These are phyloP conservation scores for Xylaria grammica DNA, from an alignment of 495 filamentous ascomycete genomes.

Conservation along the genomic window DNA sequence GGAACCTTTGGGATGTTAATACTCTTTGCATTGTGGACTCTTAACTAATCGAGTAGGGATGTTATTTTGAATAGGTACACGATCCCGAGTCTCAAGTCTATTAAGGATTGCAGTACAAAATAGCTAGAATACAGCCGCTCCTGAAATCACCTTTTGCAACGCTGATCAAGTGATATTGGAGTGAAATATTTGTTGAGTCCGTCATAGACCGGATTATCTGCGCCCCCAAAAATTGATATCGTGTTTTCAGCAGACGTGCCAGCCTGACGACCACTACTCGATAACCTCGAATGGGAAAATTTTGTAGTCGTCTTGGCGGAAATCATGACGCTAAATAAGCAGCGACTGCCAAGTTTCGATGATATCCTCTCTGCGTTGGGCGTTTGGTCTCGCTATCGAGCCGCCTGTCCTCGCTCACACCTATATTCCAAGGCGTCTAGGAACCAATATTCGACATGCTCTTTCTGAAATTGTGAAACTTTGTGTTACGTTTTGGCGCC, in stretches of 20 bases:
- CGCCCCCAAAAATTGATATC: not conserved
- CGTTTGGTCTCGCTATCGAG: not conserved
- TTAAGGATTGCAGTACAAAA: conserved; percentile 18
- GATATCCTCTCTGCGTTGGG: not conserved
- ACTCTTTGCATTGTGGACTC: not conserved
- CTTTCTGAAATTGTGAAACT: not conserved
- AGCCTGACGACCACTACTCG: not conserved
- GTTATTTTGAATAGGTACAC: not conserved
- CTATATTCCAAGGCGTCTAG: conserved; percentile 4
- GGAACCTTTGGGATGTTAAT: not conserved
- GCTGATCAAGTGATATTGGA: conserved; percentile 8
- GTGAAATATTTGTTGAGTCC: not conserved
- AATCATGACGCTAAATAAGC: not conserved
- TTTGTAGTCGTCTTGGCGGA: conserved; percentile 2
- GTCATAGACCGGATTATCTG: not conserved
- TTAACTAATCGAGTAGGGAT: not conserved
- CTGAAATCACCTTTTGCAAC: conserved; percentile 7
- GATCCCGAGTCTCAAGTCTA: conserved; percentile 4
- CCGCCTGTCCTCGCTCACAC: not conserved
- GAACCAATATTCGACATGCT: not conserved
- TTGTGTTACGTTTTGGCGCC: conserved; percentile 38
- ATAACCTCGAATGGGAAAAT: not conserved
- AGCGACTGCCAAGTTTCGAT: not conserved
- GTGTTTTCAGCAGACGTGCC: not conserved
- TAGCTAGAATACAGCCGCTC: conserved; percentile 4